Evolutionary conservation across 1,284 basidiomycete species (phyloP).

Genomic region (Ganoderma sp.): DNA sequence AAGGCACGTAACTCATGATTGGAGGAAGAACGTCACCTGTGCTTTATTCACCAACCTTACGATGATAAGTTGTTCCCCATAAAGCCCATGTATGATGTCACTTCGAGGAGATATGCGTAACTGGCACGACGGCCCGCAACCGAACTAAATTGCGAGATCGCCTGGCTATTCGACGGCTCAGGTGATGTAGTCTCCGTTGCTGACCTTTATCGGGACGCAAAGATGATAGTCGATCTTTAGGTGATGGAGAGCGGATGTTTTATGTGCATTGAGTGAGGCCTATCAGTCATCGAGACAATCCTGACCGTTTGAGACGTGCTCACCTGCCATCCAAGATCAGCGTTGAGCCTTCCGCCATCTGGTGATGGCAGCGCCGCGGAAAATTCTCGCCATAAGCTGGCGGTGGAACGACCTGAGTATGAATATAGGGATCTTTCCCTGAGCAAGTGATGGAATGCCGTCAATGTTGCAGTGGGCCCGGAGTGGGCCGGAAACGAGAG

Average conservation of each 20-base stretch:
- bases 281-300: not conserved
- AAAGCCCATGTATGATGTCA: not conserved
- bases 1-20: not conserved
- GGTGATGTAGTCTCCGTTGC: not conserved
- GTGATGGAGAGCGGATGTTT: not conserved
- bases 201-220: too few relatives aligned
- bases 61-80: not conserved
- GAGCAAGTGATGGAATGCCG: not conserved
- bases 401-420: not conserved
- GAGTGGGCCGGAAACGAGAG: not conserved
- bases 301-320: not conserved
- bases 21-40: not conserved
- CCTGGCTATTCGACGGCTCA: not conserved
- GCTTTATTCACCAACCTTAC: slow-evolving; percentile 1
- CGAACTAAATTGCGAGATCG: not conserved
- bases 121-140: not conserved
- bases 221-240: too few relatives aligned
- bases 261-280: not conserved
- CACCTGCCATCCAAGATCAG: slow-evolving; percentile 1
- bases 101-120: not conserved
- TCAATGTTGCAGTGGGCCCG: not conserved
- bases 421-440: not conserved
- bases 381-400: not conserved
- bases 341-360: not conserved
- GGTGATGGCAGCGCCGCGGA: not conserved